Evolutionary conservation across 176 grass and related monocot species (phyloP).

Genomic region (Carex pumila): DNA sequence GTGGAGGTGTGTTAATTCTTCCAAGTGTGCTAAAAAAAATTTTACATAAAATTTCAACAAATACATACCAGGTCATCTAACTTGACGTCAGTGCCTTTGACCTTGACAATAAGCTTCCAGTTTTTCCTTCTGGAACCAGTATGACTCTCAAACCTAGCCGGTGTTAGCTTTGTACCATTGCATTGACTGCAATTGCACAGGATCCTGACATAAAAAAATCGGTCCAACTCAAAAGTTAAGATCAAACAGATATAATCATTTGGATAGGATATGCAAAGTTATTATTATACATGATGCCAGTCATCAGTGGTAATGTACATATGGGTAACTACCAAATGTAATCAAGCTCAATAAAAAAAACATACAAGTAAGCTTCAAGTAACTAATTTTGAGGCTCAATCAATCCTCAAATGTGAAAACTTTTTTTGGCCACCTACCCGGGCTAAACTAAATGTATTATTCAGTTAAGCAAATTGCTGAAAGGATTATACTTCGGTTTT

Average conservation of each 20-base stretch:
- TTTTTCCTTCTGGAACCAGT: conserved; percentile 92
- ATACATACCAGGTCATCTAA: conserved; percentile 50
- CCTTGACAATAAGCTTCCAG: conserved; percentile 74
- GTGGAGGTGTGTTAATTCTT: not conserved
- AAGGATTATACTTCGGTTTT: not conserved
- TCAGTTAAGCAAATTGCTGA: not conserved
- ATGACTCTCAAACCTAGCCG: conserved; percentile 75
- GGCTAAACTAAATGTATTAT: not conserved
- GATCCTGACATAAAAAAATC: conserved; percentile 38
- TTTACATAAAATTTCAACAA: conserved; percentile 4
- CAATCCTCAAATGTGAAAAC: not conserved
- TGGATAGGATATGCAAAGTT: not conserved
- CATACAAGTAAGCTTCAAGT: not conserved
- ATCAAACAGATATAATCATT: not conserved
- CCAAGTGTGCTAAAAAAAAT: not conserved
- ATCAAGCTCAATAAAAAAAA: not conserved
- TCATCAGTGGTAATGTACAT: not conserved
- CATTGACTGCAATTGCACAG: conserved; percentile 54
- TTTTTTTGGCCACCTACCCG: not conserved
- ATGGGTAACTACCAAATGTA: not conserved
- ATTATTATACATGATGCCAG: not conserved
- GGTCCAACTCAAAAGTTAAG: not conserved
- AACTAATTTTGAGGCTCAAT: not conserved
- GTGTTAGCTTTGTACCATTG: conserved; percentile 53
- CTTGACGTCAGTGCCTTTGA: conserved; percentile 44